Evolutionary conservation across 2,329 filamentous ascomycete species (phyloP).

Genomic region (Pseudogymnoascus sp.): DNA sequence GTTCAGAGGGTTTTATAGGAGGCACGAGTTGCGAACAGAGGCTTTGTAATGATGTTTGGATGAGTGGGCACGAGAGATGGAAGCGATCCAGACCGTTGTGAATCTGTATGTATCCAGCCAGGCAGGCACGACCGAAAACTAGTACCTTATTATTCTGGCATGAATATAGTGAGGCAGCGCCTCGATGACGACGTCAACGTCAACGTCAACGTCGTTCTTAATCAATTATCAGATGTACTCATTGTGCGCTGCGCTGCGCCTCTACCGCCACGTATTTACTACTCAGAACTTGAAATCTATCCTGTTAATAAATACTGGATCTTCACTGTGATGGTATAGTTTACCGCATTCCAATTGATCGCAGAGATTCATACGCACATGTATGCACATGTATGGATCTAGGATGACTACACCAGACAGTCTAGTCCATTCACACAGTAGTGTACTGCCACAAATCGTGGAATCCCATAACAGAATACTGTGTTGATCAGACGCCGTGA

Average conservation of each 20-base stretch:
- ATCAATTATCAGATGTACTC: background rate
- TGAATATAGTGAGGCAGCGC: background rate
- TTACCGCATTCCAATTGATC: background rate
- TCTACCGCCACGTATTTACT: background rate
- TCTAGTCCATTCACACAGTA: slow-evolving; percentile 6
- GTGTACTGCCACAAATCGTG: background rate
- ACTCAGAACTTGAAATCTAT: background rate
- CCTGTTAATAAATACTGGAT: background rate
- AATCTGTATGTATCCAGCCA: slow-evolving; percentile 1
- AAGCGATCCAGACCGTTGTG: slow-evolving; percentile 1
- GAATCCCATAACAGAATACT: background rate
- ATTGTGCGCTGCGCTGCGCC: background rate
- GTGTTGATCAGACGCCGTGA: background rate
- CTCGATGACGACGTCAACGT: background rate
- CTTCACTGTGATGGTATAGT: background rate
- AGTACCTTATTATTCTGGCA: slow-evolving; percentile 4
- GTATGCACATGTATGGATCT: slow-evolving; percentile 7
- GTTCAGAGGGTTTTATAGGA: background rate
- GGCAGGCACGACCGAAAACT: background rate
- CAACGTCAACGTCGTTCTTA: background rate
- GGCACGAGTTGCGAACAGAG: background rate
- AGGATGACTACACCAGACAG: background rate
- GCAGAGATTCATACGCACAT: background rate
- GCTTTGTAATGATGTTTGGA: slow-evolving; percentile 3
- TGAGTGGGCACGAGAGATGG: background rate